These are phyloP conservation scores for Ceratonia siliqua DNA, from an alignment of 306 rosid species.

Conservation along the genomic window DNA sequence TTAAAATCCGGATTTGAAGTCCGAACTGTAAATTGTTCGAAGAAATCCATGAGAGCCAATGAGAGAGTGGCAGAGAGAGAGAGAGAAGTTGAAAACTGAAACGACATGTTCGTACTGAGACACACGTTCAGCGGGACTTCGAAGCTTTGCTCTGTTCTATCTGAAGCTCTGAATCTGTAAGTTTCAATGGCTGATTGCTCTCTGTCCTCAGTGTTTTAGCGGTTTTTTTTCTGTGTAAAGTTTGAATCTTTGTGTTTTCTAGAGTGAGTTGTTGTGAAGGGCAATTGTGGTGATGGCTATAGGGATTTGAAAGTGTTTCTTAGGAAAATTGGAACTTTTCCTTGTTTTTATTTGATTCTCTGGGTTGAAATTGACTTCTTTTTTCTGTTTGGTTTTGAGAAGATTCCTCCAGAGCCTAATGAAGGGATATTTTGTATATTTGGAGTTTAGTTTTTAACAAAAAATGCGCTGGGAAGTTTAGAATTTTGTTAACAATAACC, in stretches of 20 bases:
- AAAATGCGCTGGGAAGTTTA: slow-evolving; percentile 11
- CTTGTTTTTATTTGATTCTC: slow-evolving; percentile 16
- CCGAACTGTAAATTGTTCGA: slow-evolving; percentile 49
- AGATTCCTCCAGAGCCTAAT: slow-evolving; percentile 13
- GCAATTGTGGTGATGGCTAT: slow-evolving; percentile 32
- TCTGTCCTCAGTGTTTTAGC: not conserved
- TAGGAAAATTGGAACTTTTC: not conserved
- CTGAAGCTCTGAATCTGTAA: slow-evolving; percentile 50
- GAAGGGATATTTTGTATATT: slow-evolving; percentile 20
- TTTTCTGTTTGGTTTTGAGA: slow-evolving; percentile 16
- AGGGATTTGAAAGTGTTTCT: slow-evolving; percentile 52
- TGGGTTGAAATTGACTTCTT: not conserved
- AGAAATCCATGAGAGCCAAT: slow-evolving; percentile 17
- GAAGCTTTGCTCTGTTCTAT: slow-evolving; percentile 40
- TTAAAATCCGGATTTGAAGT: slow-evolving; percentile 84
- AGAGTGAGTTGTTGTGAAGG: not conserved
- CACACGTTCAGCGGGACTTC: slow-evolving; percentile 24
- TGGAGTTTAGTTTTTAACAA: slow-evolving; percentile 16
- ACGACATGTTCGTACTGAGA: slow-evolving; percentile 19
- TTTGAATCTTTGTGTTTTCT: slow-evolving; percentile 12
- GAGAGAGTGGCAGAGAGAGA: not conserved
- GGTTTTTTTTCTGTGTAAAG: not conserved
- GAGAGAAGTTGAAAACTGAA: not conserved
- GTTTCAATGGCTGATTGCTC: slow-evolving; percentile 27
- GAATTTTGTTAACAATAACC: slow-evolving; percentile 2